Base-by-base conservation (phyloP, 2,329 filamentous ascomycete genomes). In the Polytolypa hystricis region DNA sequence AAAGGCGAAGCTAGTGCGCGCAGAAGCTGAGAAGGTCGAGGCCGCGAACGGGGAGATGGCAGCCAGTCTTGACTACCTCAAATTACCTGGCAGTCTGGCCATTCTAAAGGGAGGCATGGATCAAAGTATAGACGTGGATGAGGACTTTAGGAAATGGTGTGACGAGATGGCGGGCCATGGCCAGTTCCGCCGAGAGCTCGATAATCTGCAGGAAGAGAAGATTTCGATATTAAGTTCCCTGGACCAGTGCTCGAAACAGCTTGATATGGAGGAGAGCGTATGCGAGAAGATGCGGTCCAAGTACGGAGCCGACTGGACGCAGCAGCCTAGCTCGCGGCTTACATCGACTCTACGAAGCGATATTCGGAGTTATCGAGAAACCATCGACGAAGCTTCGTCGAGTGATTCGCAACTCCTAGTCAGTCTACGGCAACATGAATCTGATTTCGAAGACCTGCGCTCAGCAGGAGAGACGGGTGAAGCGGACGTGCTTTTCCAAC, bases 241-340 rank as follows among this genome's bases (percentile, higher is more conserved):
- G 38, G 86, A 95, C 39, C 75, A 74, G 39, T 84, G 84, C 49
- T 78, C 79, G 38, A 93, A 93, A 56, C 83, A 93, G 51, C 65
- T 98, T 28, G 91, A 98, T 48, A 86, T 91, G 77, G 91, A 98
- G 58, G 93, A 96, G 62, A 93, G 84, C 38, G 84, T 96, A 0
- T 98, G 91, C 57, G 91, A 98, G 59, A 98, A 96, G 68, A 98
- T 98, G 91, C 77, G 91, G 31, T 93, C 86, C 9, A 98, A 98
- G 57, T 96, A 96, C 56, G 87, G 89, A 38, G 73, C 71, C 18
- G 89, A 96, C 37, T 98, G 91, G 91, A 94, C 85, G 12, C 91
- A 98, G 52, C 91, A 98, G 53, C 91, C 91, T 8, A 96, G 89
- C 55, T 84, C 84, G 20, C 73, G 84, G 39, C 71, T 98, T 27